Conservation (phyloP, 148 eudicot genomes). For the Vaccinium vitisidaea region DNA sequence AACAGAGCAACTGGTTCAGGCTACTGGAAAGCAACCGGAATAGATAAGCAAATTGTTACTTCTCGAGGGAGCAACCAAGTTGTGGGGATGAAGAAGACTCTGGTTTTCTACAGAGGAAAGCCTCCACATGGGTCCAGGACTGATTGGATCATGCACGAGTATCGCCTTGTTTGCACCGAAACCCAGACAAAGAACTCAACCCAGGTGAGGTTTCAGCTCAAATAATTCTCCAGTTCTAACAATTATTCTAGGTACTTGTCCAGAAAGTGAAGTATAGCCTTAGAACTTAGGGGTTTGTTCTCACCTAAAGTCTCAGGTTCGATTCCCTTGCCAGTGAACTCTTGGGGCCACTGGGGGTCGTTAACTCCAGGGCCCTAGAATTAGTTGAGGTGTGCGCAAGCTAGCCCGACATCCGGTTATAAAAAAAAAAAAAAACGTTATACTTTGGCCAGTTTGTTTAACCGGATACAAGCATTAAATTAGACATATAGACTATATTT, state of each 20-base stretch:
- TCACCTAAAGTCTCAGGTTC: no score
- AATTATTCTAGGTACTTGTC: neutral
- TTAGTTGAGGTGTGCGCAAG: no score
- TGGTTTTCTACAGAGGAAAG: constrained; percentile 87
- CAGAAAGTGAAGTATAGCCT: neutral
- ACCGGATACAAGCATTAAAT: neutral
- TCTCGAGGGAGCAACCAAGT: constrained; percentile 28
- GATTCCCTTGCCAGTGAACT: no score
- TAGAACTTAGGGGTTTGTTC: no score
- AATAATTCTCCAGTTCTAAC: neutral
- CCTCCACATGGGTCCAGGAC: constrained; percentile 84
- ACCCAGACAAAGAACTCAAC: neutral
- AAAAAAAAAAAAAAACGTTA: neutral
- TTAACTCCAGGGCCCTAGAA: no score
- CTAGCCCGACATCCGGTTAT: no score
- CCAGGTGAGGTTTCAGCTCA: constrained; percentile 31
- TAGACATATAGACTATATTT: no score
- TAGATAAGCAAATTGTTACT: constrained; percentile 60
- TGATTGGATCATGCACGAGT: constrained; percentile 96
- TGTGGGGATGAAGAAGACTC: constrained; percentile 90
- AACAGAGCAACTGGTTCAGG: constrained; percentile 89
- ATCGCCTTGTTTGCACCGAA: constrained; percentile 46
- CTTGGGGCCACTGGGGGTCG: no score
- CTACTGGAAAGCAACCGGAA: constrained; percentile 93
- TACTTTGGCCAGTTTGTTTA: neutral